Percentiles rank a stretch among this genome's conserved stretches.
Evolutionary conservation across 768 basidiomycete genomes (phyloP).

Genomic region (Tubosaeta sp.): DNA sequence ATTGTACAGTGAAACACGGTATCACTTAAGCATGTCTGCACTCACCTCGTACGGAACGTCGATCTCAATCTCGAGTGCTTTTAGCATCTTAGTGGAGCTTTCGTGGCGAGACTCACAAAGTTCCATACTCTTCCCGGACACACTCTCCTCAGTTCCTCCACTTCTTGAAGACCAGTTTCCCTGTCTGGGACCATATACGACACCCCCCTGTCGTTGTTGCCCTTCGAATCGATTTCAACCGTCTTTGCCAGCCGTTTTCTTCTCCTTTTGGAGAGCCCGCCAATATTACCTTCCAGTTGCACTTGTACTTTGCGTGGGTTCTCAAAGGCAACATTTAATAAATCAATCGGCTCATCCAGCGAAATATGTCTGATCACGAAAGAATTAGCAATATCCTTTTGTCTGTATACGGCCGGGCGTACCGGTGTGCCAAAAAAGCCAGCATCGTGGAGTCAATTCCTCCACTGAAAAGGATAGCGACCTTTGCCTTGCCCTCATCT

Average conservation of each 20-base stretch:
- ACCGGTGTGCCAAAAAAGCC: constrained; percentile 77
- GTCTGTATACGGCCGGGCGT: constrained; percentile 14
- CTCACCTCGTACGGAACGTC: constrained; percentile 76
- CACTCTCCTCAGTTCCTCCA: constrained; percentile 71
- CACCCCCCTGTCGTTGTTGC: constrained; percentile 10
- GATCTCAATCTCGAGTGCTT: constrained; percentile 64
- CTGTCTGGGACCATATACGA: constrained; percentile 87
- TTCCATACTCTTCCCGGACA: constrained; percentile 85
- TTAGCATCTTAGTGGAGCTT: neutral
- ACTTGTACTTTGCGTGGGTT: constrained; percentile 76
- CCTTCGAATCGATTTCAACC: neutral
- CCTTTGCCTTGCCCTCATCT: constrained; percentile 42
- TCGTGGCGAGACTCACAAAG: constrained; percentile 52
- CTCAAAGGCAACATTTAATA: constrained; percentile 93
- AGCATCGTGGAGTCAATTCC: constrained; percentile 91
- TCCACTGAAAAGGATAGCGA: constrained; percentile 91
- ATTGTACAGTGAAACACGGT: constrained; percentile 7
- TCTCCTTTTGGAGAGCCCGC: constrained; percentile 42
- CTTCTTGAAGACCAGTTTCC: constrained; percentile 69
- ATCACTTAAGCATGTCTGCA: neutral
- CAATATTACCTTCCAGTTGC: constrained; percentile 43
- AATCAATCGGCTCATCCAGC: constrained; percentile 76
- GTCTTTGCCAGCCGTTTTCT: constrained; percentile 29
- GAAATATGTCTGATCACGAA: constrained; percentile 57
- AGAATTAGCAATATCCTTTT: neutral